Conservation (phyloP, 371 early-diverging fungal species). For the Mortierella sp. region DNA sequence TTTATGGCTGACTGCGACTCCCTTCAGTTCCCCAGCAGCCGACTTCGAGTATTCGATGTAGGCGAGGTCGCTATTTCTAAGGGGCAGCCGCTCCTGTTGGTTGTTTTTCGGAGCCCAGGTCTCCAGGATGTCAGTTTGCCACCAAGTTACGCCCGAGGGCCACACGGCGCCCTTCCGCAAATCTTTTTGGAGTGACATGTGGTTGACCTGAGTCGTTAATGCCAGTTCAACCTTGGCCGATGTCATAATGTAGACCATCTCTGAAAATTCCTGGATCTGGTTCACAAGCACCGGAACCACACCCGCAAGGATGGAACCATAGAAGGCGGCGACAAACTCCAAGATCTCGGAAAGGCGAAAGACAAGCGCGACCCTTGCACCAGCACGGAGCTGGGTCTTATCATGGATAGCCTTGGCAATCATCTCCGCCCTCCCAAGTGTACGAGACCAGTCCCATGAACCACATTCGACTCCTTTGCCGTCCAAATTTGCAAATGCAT, state of each 20-base stretch:
- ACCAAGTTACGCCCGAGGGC: slow-evolving; percentile 76
- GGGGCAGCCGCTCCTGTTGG: slow-evolving; percentile 46
- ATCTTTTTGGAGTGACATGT: slow-evolving; percentile 75
- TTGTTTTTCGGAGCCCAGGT: slow-evolving; percentile 66
- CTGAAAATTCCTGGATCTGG: slow-evolving; percentile 82
- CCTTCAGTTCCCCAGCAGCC: slow-evolving; percentile 84
- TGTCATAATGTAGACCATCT: slow-evolving; percentile 80
- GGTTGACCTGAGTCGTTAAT: slow-evolving; percentile 83
- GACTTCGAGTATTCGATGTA: slow-evolving; percentile 89
- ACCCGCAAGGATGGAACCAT: slow-evolving; percentile 83
- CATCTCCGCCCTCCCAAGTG: slow-evolving; percentile 44
- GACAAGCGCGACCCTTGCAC: slow-evolving; percentile 81
- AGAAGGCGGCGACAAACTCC: slow-evolving; percentile 81
- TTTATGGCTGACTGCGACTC: slow-evolving; percentile 82
- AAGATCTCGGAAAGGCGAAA: slow-evolving; percentile 82
- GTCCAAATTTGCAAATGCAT: slow-evolving; percentile 45
- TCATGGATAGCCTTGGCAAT: slow-evolving; percentile 46
- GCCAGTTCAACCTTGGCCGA: slow-evolving; percentile 72
- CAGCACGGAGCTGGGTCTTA: slow-evolving; percentile 51
- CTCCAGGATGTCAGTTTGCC: slow-evolving; percentile 79
- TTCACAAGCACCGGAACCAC: slow-evolving; percentile 86
- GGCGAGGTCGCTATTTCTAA: slow-evolving; percentile 64
- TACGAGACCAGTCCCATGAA: slow-evolving; percentile 44
- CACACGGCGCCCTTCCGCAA: slow-evolving; percentile 65
- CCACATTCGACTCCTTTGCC: slow-evolving; percentile 40